Percentiles rank a stretch among this genome's conserved stretches.
phyloP scores from a whole-genome alignment of 2,329 filamentous ascomycete species.

The Sarocladiaceae sp. region DNA sequence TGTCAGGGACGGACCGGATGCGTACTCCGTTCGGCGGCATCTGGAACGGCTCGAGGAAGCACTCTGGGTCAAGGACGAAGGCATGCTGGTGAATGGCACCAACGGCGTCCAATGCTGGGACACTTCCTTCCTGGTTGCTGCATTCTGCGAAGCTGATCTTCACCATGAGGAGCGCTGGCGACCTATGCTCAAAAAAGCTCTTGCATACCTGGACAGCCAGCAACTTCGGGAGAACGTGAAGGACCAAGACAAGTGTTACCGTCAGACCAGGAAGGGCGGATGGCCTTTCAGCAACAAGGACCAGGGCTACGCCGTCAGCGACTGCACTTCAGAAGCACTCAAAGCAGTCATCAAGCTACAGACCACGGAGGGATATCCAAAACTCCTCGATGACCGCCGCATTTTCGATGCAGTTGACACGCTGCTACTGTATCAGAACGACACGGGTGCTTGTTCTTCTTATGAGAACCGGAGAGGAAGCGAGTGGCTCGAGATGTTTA shows the following conservation, averaged over 20 bases:
- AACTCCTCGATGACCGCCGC: slow-evolving; percentile 66
- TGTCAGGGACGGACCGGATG: slow-evolving; percentile 72
- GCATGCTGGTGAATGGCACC: slow-evolving; percentile 91
- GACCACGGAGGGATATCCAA: slow-evolving; percentile 66
- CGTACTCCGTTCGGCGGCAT: slow-evolving; percentile 66
- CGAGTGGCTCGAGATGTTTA: slow-evolving; percentile 73
- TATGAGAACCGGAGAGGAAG: slow-evolving; percentile 82
- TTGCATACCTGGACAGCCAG: slow-evolving; percentile 82
- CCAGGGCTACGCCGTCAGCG: slow-evolving; percentile 92
- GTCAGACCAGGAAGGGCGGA: slow-evolving; percentile 83
- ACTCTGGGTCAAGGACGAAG: slow-evolving; percentile 86
- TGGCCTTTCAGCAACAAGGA: slow-evolving; percentile 93
- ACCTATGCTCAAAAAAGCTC: slow-evolving; percentile 74
- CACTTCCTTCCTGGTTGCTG: slow-evolving; percentile 83
- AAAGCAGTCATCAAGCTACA: slow-evolving; percentile 84
- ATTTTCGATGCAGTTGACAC: slow-evolving; percentile 88
- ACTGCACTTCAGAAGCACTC: slow-evolving; percentile 87
- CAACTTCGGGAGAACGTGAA: slow-evolving; percentile 81
- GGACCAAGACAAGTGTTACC: slow-evolving; percentile 75
- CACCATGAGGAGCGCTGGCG: slow-evolving; percentile 71
- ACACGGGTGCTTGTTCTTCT: slow-evolving; percentile 76
- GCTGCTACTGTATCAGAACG: slow-evolving; percentile 84
- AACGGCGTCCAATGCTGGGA: slow-evolving; percentile 99
- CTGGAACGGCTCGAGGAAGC: slow-evolving; percentile 78
- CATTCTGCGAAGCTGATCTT: slow-evolving; percentile 71